Evolutionary conservation across 352 stramenopile genomes (phyloP).

Genomic region (Globisporangium uncinulatum): DNA sequence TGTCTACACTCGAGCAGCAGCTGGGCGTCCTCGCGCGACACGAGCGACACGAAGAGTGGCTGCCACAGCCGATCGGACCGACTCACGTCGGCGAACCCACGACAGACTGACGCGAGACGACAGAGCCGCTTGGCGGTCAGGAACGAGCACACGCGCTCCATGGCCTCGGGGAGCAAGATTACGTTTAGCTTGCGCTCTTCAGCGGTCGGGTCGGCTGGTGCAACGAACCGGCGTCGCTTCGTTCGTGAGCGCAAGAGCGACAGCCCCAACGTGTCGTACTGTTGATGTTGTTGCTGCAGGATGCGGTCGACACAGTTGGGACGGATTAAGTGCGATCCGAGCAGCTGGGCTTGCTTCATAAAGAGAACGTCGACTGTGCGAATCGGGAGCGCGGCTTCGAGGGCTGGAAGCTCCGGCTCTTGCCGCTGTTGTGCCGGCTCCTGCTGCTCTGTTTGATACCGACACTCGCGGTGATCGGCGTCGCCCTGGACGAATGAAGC

Average conservation of each 20-base stretch:
- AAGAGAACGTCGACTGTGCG: constrained; percentile 12
- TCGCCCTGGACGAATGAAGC: constrained; percentile 26
- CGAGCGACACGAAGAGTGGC: constrained; percentile 27
- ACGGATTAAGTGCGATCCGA: constrained; percentile 21
- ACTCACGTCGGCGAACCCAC: constrained; percentile 32
- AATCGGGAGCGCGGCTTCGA: constrained; percentile 2
- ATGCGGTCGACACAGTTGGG: constrained; percentile 6
- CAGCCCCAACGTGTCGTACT: background rate
- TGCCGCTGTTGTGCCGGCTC: background rate
- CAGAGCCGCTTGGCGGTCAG: constrained; percentile 69
- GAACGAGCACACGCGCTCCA: constrained; percentile 62
- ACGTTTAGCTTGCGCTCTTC: constrained; percentile 43
- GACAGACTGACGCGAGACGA: constrained; percentile 50
- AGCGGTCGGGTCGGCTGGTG: constrained; percentile 20
- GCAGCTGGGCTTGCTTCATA: constrained; percentile 20
- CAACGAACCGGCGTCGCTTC: constrained; percentile 5
- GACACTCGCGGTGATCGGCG: constrained; percentile 14
- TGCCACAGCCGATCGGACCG: constrained; percentile 30
- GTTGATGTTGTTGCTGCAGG: background rate
- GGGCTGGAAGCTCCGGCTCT: background rate
- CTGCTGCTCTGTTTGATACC: constrained; percentile 4
- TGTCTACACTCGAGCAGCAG: constrained; percentile 20
- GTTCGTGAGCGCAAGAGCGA: background rate
- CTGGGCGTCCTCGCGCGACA: constrained; percentile 4
- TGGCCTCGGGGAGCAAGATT: constrained; percentile 51